phyloP scores from a whole-genome alignment of 805 yeast species.

The Saccharomyces mikatae region DNA sequence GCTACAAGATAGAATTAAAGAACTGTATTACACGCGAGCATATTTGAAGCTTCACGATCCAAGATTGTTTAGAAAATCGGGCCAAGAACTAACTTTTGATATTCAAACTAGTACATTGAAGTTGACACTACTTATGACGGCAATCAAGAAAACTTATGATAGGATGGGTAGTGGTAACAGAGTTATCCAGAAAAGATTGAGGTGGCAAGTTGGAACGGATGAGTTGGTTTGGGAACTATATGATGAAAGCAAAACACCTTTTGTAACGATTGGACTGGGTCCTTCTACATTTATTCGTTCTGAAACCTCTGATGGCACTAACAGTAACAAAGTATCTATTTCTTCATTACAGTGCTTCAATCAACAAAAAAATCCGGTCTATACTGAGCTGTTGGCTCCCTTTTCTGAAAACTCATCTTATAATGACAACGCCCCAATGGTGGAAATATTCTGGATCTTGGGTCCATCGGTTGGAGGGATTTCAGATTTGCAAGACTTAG shows the following conservation, averaged over 20 bases:
- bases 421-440: slow-evolving; percentile 30
- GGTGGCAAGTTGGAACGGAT: slow-evolving; percentile 44
- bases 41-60: slow-evolving; percentile 34
- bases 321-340: slow-evolving; percentile 39
- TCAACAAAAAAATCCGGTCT: slow-evolving; percentile 39
- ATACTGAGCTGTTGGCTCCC: slow-evolving; percentile 47
- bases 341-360: slow-evolving; percentile 45
- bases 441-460: slow-evolving; percentile 44
- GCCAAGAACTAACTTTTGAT: slow-evolving; percentile 32
- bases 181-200: slow-evolving; percentile 27
- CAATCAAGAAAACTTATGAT: slow-evolving; percentile 32
- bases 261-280: slow-evolving; percentile 47
- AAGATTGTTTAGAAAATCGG: slow-evolving; percentile 29
- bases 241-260: slow-evolving; percentile 40
- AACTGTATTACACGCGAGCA: slow-evolving; percentile 34
- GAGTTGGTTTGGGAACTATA: slow-evolving; percentile 52
- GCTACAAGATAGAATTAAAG: slow-evolving; percentile 39
- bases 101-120: slow-evolving; percentile 33
- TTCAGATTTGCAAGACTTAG: slow-evolving; percentile 42
- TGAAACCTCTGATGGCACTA: slow-evolving; percentile 47
- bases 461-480: slow-evolving; percentile 61
- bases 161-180: slow-evolving; percentile 18
- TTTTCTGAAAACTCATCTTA: slow-evolving; percentile 18
- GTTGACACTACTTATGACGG: slow-evolving; percentile 37
- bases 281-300: slow-evolving; percentile 40